A percentile compares a stretch with the other conserved stretches of the same genome.
These are phyloP conservation scores for Zea mays DNA, from an alignment of 176 grass and related monocot genomes.

Conservation along the genomic window DNA sequence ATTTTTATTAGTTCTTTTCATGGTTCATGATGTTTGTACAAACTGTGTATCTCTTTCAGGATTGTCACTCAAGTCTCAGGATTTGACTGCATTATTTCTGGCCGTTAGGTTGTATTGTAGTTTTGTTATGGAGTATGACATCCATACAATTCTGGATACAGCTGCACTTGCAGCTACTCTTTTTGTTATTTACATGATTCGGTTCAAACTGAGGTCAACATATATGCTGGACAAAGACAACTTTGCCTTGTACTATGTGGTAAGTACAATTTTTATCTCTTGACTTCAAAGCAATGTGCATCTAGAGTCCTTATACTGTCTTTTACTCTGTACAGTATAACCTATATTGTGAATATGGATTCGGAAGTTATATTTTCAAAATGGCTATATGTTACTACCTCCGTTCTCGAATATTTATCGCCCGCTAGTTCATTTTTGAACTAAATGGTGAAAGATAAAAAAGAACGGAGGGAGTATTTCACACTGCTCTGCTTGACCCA, in stretches of 20 bases:
- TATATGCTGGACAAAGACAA: slow-evolving; percentile 99
- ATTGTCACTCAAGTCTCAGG: slow-evolving; percentile 91
- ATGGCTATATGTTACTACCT: background rate
- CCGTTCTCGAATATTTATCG: too few species aligned
- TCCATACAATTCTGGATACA: slow-evolving; percentile 90
- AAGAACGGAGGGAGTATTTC: background rate
- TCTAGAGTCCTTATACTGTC: background rate
- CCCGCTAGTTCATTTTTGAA: too few species aligned
- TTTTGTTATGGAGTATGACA: slow-evolving; percentile 99
- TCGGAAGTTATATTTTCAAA: background rate
- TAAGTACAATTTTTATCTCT: slow-evolving; percentile 46
- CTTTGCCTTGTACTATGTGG: slow-evolving; percentile 89
- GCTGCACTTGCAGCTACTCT: slow-evolving; percentile 86
- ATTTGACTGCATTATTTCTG: slow-evolving; percentile 95
- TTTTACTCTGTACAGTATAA: background rate
- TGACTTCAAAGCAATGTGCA: background rate
- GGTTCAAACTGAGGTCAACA: slow-evolving; percentile 83
- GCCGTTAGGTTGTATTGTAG: slow-evolving; percentile 96
- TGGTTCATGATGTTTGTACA: background rate
- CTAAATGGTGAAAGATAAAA: too few species aligned
- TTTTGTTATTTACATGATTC: slow-evolving; percentile 99
- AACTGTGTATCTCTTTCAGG: slow-evolving; percentile 49
- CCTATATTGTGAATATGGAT: background rate
- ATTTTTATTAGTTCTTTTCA: background rate
- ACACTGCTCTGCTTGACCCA: background rate